Conservation (phyloP, 768 basidiomycete species). For the Pleurotus djamor region DNA sequence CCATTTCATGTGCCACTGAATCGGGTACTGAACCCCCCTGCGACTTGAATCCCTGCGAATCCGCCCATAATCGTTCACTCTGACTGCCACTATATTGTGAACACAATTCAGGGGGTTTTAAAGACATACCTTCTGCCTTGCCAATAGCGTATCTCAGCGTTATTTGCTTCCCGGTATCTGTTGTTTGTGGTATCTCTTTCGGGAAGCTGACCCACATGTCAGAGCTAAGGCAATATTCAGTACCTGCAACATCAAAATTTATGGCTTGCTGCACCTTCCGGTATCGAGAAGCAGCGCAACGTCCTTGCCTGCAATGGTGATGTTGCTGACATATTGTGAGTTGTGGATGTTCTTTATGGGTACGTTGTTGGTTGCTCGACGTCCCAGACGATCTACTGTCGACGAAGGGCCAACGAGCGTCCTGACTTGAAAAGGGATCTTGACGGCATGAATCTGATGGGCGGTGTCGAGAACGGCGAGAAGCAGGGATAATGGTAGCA, state of each 20-base stretch:
- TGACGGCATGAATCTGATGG: slow-evolving; percentile 5
- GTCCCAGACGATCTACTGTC: background rate
- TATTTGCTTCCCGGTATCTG: slow-evolving; percentile 53
- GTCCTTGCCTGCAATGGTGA: slow-evolving; percentile 59
- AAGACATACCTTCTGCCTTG: slow-evolving; percentile 47
- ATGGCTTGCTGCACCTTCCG: slow-evolving; percentile 53
- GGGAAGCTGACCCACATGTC: slow-evolving; percentile 71
- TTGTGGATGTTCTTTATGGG: slow-evolving; percentile 66
- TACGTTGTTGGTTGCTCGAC: slow-evolving; percentile 24
- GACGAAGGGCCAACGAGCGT: background rate
- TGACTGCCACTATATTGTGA: slow-evolving; percentile 6
- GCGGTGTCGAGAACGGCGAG: slow-evolving; percentile 6
- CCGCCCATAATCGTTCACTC: too few relatives aligned
- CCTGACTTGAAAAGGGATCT: slow-evolving; percentile 11
- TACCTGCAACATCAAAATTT: background rate
- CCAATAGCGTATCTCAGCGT: slow-evolving; percentile 72
- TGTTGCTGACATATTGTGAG: slow-evolving; percentile 69
- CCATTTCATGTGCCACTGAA: too few relatives aligned
- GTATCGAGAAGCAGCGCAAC: slow-evolving; percentile 72
- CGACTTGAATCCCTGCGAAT: too few relatives aligned
- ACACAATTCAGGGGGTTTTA: background rate
- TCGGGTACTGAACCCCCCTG: too few relatives aligned
- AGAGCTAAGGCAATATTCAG: slow-evolving; percentile 41
- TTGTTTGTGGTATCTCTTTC: slow-evolving; percentile 41
- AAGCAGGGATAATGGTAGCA: slow-evolving; percentile 8